phyloP scores from a whole-genome alignment of 495 filamentous ascomycete genomes.

The Extremus antarcticus region DNA sequence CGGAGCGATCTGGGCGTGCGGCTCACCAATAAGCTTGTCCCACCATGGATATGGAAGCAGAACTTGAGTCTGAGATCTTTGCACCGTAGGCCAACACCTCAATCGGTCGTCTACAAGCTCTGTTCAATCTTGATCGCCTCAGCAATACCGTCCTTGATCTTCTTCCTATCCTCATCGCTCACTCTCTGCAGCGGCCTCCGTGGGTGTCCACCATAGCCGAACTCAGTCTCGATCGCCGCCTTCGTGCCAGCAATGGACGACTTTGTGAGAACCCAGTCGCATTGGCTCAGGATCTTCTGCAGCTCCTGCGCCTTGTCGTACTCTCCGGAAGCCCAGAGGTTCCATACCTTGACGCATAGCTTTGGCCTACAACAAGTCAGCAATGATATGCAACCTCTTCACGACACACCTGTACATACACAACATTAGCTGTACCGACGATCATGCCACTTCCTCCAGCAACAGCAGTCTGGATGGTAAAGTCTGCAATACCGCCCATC shows the following conservation, averaged over 20 bases:
- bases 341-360: constrained; percentile 61
- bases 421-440: constrained; percentile 76
- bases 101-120: constrained; percentile 27
- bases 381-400: no score
- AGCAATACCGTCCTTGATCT: constrained; percentile 50
- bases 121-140: constrained; percentile 61
- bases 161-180: constrained; percentile 41
- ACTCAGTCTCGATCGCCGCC: constrained; percentile 70
- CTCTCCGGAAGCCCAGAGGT: constrained; percentile 61
- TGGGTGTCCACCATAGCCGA: constrained; percentile 73
- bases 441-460: constrained; percentile 77
- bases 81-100: no score
- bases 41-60: no score
- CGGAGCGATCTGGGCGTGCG: no score
- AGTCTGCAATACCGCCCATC: constrained; percentile 82
- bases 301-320: constrained; percentile 61
- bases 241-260: constrained; percentile 79
- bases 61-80: no score
- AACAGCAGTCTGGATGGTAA: constrained; percentile 69
- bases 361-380: neutral
- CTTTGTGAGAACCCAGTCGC: constrained; percentile 82
- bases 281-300: constrained; percentile 59
- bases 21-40: no score
- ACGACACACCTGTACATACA: no score
- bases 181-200: constrained; percentile 62